phyloP scores from a whole-genome alignment of 345 rosid species.

The Heritiera fomes region DNA sequence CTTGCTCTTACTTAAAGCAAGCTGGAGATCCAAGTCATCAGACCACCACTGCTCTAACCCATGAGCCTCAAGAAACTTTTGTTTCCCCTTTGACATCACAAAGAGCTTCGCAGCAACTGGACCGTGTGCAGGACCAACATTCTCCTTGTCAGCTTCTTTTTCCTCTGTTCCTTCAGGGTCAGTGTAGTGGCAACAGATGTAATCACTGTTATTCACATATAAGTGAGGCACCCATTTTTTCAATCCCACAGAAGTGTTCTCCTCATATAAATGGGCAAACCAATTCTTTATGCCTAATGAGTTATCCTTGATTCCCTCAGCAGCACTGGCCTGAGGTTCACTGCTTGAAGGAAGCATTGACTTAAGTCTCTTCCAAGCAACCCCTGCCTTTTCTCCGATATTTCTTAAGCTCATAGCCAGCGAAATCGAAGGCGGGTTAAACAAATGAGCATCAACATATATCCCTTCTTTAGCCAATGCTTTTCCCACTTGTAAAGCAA shows the following conservation, averaged over 20 bases:
- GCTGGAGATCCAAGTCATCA: constrained; percentile 71
- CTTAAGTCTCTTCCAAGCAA: constrained; percentile 73
- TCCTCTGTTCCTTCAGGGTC: constrained; percentile 51
- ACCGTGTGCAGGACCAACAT: constrained; percentile 31
- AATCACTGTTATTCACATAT: constrained; percentile 92
- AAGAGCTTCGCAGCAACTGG: constrained; percentile 82
- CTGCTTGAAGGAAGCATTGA: constrained; percentile 69
- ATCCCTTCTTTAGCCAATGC: constrained; percentile 82
- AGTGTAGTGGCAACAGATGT: constrained; percentile 76
- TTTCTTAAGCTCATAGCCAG: constrained; percentile 88
- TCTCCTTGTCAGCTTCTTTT: constrained; percentile 52
- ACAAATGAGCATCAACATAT: constrained; percentile 83
- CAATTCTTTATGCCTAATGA: constrained; percentile 57
- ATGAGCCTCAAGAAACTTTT: constrained; percentile 91
- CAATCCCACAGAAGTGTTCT: constrained; percentile 43
- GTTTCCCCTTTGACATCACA: constrained; percentile 86
- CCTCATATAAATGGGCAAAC: constrained; percentile 51
- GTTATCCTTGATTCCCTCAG: constrained; percentile 29
- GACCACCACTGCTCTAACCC: constrained; percentile 99
- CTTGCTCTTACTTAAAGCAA: constrained; percentile 64
- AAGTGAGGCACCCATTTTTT: constrained; percentile 89
- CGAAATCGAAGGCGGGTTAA: constrained; percentile 91
- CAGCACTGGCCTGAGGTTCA: constrained; percentile 24
- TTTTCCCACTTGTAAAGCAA: constrained; percentile 96
- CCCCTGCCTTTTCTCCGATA: constrained; percentile 75